A percentile compares a stretch with the other conserved stretches of the same genome.
Evolutionary conservation across 1,139 yeast species (phyloP).

Genomic region (Saccharomyces hybrid): DNA sequence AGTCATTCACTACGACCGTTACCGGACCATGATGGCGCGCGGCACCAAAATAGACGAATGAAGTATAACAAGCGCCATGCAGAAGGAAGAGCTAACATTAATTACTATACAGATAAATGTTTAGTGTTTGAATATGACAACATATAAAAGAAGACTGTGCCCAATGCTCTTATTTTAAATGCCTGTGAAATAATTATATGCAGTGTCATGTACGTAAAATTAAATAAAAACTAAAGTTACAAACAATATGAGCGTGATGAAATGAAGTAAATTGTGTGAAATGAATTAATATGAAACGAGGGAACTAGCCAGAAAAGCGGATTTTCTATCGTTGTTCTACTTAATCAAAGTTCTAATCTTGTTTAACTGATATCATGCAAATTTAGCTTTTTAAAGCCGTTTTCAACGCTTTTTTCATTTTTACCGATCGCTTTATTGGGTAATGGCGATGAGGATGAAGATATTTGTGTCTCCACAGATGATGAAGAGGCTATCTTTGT

Average conservation of each 20-base stretch:
- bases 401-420: not conserved
- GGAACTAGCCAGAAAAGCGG: not conserved
- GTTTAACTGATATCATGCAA: not conserved
- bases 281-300: not conserved
- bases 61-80: not conserved
- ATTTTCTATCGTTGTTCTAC: not conserved
- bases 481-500: not conserved
- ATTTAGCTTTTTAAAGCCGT: not conserved
- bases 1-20: not conserved
- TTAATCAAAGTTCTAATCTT: not conserved
- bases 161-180: not conserved
- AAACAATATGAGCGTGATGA: not conserved
- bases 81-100: not conserved
- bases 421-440: not conserved
- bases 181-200: not conserved
- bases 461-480: not conserved
- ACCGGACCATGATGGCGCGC: not conserved
- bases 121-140: too few species aligned
- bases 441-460: not conserved
- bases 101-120: not conserved
- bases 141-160: too few species aligned
- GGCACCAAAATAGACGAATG: not conserved
- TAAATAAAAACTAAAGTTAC: not conserved
- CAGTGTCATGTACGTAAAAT: not conserved
- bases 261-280: not conserved